These are phyloP conservation scores for Tephrocybe sp. DNA, from an alignment of 768 basidiomycete genomes.

Conservation along the genomic window DNA sequence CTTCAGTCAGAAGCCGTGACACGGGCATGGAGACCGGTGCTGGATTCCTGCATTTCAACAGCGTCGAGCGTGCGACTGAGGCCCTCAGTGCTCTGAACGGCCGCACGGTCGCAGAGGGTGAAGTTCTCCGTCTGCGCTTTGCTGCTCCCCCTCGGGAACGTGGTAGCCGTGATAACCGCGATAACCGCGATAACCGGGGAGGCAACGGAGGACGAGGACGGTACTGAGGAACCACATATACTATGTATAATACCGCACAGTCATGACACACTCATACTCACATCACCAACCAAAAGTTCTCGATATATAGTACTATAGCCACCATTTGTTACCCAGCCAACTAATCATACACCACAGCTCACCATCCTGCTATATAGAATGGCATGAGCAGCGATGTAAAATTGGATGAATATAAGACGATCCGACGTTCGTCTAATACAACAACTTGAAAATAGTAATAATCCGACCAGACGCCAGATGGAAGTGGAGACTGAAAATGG, in stretches of 20 bases:
- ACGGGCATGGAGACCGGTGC: conserved; percentile 28
- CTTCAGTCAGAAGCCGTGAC: conserved; percentile 32
- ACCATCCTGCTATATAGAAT: not conserved
- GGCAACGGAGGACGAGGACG: not conserved
- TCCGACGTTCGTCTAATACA: no score
- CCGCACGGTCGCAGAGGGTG: conserved; percentile 28
- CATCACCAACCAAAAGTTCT: conserved; percentile 2
- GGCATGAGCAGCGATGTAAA: not conserved
- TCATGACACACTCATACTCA: not conserved
- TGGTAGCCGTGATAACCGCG: not conserved
- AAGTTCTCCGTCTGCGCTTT: conserved; percentile 38
- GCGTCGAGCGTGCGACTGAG: conserved; percentile 43
- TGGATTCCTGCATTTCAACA: conserved; percentile 57
- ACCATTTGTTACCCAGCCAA: conserved; percentile 4
- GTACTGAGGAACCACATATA: not conserved
- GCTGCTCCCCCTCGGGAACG: conserved; percentile 25
- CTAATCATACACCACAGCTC: conserved; percentile 1
- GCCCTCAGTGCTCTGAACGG: conserved; percentile 47
- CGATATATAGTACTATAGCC: conserved; percentile 4
- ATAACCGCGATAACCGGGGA: not conserved
- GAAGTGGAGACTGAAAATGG: no score
- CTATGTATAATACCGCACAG: not conserved
- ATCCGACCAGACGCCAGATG: no score
- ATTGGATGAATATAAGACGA: no score
- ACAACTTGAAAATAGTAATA: no score